These are phyloP conservation scores for Fusarium secorum DNA, from an alignment of 2,329 filamentous ascomycete genomes.

Conservation along the genomic window DNA sequence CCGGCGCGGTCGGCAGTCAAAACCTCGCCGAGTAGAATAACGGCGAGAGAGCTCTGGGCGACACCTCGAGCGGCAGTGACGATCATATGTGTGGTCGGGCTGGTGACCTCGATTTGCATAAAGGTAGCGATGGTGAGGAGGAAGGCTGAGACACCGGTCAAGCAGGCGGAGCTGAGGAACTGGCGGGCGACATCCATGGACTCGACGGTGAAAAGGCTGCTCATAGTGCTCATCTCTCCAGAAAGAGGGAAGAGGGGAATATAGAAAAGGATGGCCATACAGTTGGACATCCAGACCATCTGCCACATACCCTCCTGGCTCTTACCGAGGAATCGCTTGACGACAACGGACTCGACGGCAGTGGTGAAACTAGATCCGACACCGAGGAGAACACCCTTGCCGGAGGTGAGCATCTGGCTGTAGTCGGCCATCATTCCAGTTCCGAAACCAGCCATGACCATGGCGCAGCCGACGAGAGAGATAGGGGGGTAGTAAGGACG, in stretches of 20 bases:
- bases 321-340: slow-evolving; percentile 40
- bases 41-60: slow-evolving; percentile 39
- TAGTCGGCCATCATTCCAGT: slow-evolving; percentile 42
- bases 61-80: slow-evolving; percentile 40
- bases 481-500: slow-evolving; percentile 41
- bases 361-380: slow-evolving; percentile 41
- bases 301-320: slow-evolving; percentile 42
- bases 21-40: slow-evolving; percentile 38
- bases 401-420: slow-evolving; percentile 41
- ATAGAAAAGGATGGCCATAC: slow-evolving; percentile 39
- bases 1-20: slow-evolving; percentile 39
- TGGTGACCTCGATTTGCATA: slow-evolving; percentile 42
- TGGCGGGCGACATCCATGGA: slow-evolving; percentile 26
- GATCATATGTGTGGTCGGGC: slow-evolving; percentile 42
- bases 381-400: slow-evolving; percentile 39
- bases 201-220: slow-evolving; percentile 27
- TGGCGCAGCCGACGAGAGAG: slow-evolving; percentile 39
- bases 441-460: slow-evolving; percentile 42
- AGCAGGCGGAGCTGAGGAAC: slow-evolving; percentile 36
- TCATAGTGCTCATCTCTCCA: slow-evolving; percentile 34
- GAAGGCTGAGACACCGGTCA: slow-evolving; percentile 40
- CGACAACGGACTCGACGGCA: slow-evolving; percentile 40
- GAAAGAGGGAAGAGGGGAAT: slow-evolving; percentile 39
- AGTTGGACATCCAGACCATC: slow-evolving; percentile 44
- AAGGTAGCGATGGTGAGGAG: slow-evolving; percentile 41